Conservation (phyloP, 495 filamentous ascomycete genomes). For the Xylaria venustula region DNA sequence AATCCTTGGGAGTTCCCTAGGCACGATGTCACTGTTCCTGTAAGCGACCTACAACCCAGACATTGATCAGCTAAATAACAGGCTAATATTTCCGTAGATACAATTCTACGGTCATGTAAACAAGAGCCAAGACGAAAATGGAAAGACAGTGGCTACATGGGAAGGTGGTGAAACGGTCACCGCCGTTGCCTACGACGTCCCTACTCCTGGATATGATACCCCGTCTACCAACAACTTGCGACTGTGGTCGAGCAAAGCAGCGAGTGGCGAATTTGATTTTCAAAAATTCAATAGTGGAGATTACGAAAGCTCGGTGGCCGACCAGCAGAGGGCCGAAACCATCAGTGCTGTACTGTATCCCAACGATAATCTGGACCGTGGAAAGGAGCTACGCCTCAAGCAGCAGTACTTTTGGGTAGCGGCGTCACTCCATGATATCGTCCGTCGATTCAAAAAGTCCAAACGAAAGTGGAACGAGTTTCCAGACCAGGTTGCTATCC, state of each 20-base stretch:
- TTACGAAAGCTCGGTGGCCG: conserved; percentile 94
- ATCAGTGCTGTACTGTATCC: conserved; percentile 97
- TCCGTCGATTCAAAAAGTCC: conserved; percentile 96
- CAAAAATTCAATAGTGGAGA: conserved; percentile 99
- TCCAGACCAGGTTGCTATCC: conserved; percentile 92
- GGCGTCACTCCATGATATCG: conserved; percentile 91
- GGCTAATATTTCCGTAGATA: conserved; percentile 49
- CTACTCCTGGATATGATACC: conserved; percentile 88
- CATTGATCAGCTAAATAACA: background rate
- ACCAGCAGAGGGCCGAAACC: conserved; percentile 94
- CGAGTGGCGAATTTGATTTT: conserved; percentile 97
- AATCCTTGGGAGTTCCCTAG: conserved; percentile 99
- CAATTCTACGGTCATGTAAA: conserved; percentile 89
- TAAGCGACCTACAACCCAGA: conserved; percentile 28
- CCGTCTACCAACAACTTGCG: conserved; percentile 93
- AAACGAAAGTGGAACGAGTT: conserved; percentile 89
- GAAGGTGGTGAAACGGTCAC: conserved; percentile 91
- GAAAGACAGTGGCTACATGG: conserved; percentile 72
- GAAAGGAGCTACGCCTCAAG: conserved; percentile 96
- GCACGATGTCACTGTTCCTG: conserved; percentile 88
- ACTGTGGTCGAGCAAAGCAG: conserved; percentile 95
- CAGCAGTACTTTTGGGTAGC: conserved; percentile 99
- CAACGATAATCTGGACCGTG: conserved; percentile 94
- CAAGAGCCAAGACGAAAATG: conserved; percentile 69
- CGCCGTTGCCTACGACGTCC: conserved; percentile 93